phyloP scores from a whole-genome alignment of 2,329 filamentous ascomycete species.

The Emmonsiellopsis sp. region DNA sequence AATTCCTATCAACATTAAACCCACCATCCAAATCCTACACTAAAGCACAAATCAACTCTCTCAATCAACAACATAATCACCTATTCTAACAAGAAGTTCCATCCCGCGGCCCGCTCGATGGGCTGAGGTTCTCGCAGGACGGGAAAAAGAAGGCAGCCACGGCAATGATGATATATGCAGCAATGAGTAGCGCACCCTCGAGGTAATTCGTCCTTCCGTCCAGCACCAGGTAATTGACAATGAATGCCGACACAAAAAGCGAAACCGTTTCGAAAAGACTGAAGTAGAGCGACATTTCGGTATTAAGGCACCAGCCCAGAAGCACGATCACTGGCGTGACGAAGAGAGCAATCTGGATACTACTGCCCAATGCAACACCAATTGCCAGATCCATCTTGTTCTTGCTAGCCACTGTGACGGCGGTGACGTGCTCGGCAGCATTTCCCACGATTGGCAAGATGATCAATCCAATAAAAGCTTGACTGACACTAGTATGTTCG shows the following conservation, averaged over 20 bases:
- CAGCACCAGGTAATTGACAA: slow-evolving; percentile 79
- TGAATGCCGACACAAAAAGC: slow-evolving; percentile 73
- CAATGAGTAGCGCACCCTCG: slow-evolving; percentile 58
- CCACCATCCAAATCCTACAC: too few species aligned
- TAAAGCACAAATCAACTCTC: too few species aligned
- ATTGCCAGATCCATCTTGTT: slow-evolving; percentile 72
- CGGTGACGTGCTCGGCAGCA: slow-evolving; percentile 64
- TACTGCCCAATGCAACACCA: slow-evolving; percentile 60
- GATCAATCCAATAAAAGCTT: slow-evolving; percentile 63
- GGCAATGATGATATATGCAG: slow-evolving; percentile 59
- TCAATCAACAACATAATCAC: too few species aligned
- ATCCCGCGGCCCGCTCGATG: slow-evolving; percentile 13
- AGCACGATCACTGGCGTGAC: slow-evolving; percentile 63
- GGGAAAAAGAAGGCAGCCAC: slow-evolving; percentile 62
- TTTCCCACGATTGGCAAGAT: slow-evolving; percentile 66
- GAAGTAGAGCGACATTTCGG: slow-evolving; percentile 73
- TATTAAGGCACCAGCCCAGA: slow-evolving; percentile 59
- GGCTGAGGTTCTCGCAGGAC: slow-evolving; percentile 39
- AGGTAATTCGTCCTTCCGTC: slow-evolving; percentile 83
- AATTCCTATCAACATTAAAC: too few species aligned
- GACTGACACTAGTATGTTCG: slow-evolving; percentile 46
- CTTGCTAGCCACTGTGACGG: slow-evolving; percentile 61
- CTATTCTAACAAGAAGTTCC: slow-evolving; percentile 2
- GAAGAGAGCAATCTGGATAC: slow-evolving; percentile 64
- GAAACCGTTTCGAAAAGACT: slow-evolving; percentile 83